A percentile compares a stretch with the other conserved stretches of the same genome.
These are phyloP conservation scores for Agmasoma carcini DNA, from an alignment of 371 early-diverging fungal genomes.

Conservation along the genomic window DNA sequence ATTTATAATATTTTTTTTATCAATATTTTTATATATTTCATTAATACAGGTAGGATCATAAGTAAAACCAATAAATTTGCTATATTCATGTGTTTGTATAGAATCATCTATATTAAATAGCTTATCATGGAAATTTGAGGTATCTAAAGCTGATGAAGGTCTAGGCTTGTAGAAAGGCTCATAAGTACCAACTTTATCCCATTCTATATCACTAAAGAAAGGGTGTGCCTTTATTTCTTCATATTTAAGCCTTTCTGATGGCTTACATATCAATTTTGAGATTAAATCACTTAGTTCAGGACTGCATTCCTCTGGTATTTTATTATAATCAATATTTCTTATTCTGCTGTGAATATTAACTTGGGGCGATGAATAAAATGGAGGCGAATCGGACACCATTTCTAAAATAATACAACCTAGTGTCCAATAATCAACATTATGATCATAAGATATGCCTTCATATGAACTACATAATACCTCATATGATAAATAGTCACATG, in stretches of 20 bases:
- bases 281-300: conserved; percentile 47
- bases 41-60: conserved; percentile 39
- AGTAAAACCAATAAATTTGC: conserved; percentile 51
- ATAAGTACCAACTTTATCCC: conserved; percentile 57
- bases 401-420: conserved; percentile 88
- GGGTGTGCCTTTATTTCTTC: conserved; percentile 64
- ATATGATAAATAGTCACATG: conserved; percentile 86
- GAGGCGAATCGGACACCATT: conserved; percentile 71
- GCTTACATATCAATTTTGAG: conserved; percentile 49
- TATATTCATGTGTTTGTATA: conserved; percentile 33
- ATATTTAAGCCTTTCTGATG: conserved; percentile 57
- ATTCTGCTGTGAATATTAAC: conserved; percentile 74
- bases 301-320: conserved; percentile 31
- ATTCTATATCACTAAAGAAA: conserved; percentile 71
- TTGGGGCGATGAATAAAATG: conserved; percentile 80
- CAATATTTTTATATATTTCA: conserved; percentile 3
- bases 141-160: conserved; percentile 59
- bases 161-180: conserved; percentile 66
- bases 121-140: conserved; percentile 59
- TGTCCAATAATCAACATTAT: conserved; percentile 85
- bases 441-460: conserved; percentile 55
- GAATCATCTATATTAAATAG: conserved; percentile 53
- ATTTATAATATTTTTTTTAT: not conserved
- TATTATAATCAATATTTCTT: conserved; percentile 49
- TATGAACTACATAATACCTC: conserved; percentile 76